phyloP scores from a whole-genome alignment of 768 basidiomycete genomes.

The Lactarius indigo region DNA sequence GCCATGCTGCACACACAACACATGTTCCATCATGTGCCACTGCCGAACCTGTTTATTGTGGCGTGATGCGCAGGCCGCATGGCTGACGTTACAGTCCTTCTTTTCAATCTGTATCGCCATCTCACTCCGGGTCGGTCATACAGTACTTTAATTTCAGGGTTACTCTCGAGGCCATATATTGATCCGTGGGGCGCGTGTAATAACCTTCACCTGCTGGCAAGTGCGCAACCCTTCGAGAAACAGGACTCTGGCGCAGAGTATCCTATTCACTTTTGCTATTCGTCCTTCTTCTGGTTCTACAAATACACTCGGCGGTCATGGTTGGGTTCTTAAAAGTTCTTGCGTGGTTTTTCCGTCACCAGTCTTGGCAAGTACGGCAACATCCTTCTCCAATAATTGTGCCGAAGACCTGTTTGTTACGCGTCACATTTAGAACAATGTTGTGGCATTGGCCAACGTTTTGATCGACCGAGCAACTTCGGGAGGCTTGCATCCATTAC shows the following conservation, averaged over 20 bases:
- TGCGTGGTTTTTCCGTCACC: not conserved
- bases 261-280: not conserved
- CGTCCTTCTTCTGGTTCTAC: too few relatives aligned
- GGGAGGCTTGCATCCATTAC: not conserved
- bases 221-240: not conserved
- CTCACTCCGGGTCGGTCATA: too few relatives aligned
- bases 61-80: too few relatives aligned
- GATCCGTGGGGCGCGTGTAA: not conserved
- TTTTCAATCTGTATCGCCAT: too few relatives aligned
- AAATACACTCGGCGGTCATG: not conserved
- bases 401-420: not conserved
- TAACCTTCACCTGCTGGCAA: too few relatives aligned
- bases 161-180: not conserved
- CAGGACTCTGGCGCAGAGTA: not conserved
- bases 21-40: not conserved
- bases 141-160: not conserved
- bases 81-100: too few relatives aligned
- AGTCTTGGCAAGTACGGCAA: not conserved
- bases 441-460: not conserved
- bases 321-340: too few relatives aligned
- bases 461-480: not conserved
- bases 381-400: not conserved
- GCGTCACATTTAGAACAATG: not conserved
- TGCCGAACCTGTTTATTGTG: too few relatives aligned
- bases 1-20: not conserved